Evolutionary conservation across 2,329 filamentous ascomycete species (phyloP), one percentile per base, ranked within the genome.

Genomic region (Ascochyta clinopodiicola): DNA sequence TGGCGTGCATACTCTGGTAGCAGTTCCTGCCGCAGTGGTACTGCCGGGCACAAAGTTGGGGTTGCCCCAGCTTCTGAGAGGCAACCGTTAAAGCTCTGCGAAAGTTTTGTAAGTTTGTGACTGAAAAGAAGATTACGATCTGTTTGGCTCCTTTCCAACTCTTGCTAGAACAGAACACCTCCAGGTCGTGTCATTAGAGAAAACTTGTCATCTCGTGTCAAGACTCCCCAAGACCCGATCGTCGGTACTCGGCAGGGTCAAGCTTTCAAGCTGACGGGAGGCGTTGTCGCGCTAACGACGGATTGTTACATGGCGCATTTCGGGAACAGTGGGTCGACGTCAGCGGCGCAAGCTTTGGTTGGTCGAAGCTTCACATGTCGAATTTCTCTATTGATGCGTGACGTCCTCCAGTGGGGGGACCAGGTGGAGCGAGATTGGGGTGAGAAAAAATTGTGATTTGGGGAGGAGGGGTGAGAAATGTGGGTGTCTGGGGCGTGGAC

Each of bases 321-420:
- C 32, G 51, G 36, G 42, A 63, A 66, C 59, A 63, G 52, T 54
- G 66, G 66, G 59, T 15, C 60, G 27, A 55, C 53, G 51, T 60
- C 61, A 61, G 61, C 43, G 59, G 59, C 59, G 44, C 44, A 38
- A 27, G 13, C 24, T 35, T 35, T 60, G 48, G 61, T 47, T 64
- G 61, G 59, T 52, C 43, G 31, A 47, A 38, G 47, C 47, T 47
- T 51, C 38, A 35, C 43, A 19, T 31, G 32, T 39, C 27, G 37
- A 31, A 50, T 57, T 56, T 49, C 37, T 45, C 29, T 46, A 36
- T 39, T 47, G 40, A 56, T 59, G 40, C 44, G 31, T 62, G 58
- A 66, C 63, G 63, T 64, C 62, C 57, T 17, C 24, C 44, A 22
- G 53, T 56, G 57, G 57, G 35, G 45, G 46, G 10, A 25, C 8